These are phyloP conservation scores for Mariannaea elegans DNA, from an alignment of 2,329 filamentous ascomycete species.

Conservation along the genomic window DNA sequence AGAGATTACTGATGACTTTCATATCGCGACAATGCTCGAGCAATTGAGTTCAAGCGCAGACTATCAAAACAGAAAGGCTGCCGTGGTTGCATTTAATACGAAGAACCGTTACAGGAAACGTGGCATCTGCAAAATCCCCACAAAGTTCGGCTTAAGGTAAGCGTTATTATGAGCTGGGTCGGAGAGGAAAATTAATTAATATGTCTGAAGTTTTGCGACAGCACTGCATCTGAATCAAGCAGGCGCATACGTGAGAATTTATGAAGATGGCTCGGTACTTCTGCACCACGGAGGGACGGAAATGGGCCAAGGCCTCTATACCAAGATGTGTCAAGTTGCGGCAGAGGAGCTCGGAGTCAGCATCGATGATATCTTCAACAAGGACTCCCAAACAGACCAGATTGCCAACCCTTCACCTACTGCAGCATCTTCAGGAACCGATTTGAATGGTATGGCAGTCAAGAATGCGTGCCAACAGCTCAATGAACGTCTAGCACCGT, in stretches of 20 bases:
- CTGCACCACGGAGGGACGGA: constrained; percentile 91
- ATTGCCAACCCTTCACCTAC: constrained; percentile 89
- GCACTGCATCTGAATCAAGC: constrained; percentile 92
- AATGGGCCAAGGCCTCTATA: constrained; percentile 94
- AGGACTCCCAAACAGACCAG: constrained; percentile 89
- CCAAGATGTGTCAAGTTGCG: constrained; percentile 91
- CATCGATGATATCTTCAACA: constrained; percentile 79
- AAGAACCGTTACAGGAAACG: constrained; percentile 91
- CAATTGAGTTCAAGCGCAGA: constrained; percentile 1
- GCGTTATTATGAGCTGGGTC: not conserved
- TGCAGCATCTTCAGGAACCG: constrained; percentile 86
- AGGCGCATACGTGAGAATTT: constrained; percentile 88
- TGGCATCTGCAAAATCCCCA: constrained; percentile 80
- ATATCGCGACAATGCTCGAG: constrained; percentile 11
- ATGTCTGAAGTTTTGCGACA: constrained; percentile 64
- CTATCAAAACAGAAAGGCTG: constrained; percentile 10
- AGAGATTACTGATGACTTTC: constrained; percentile 18
- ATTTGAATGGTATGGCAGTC: constrained; percentile 90
- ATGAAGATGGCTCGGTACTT: constrained; percentile 87
- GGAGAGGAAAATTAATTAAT: not conserved
- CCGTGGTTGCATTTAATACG: constrained; percentile 70
- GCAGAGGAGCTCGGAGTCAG: constrained; percentile 84
- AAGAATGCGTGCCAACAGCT: constrained; percentile 87
- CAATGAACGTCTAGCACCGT: constrained; percentile 82
- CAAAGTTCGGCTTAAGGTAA: constrained; percentile 87